These are phyloP conservation scores for Fagopyrum esculentum DNA, from an alignment of 148 eudicot genomes.

Conservation along the genomic window DNA sequence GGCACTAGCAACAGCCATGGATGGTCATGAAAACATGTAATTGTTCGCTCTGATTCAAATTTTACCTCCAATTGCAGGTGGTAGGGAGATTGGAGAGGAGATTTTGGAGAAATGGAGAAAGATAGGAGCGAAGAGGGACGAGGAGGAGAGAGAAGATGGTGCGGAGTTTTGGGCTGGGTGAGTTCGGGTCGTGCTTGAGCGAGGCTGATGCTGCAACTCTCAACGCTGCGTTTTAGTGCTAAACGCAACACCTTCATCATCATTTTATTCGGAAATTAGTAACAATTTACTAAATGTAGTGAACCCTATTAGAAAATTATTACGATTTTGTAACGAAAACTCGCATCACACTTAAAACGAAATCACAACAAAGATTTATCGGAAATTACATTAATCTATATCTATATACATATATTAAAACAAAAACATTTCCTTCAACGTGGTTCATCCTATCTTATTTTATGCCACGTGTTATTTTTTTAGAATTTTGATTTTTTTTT, in stretches of 20 bases:
- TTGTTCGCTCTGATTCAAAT: not conserved
- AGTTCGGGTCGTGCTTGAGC: conserved; percentile 12
- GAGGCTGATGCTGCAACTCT: not conserved
- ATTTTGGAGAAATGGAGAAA: not conserved
- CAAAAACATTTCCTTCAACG: too few relatives aligned
- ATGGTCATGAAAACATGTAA: not conserved
- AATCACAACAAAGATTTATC: too few relatives aligned
- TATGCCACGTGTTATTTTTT: too few relatives aligned
- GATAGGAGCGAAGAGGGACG: conserved; percentile 1
- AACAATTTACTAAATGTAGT: too few relatives aligned
- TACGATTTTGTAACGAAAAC: too few relatives aligned
- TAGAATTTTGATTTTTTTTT: too few relatives aligned
- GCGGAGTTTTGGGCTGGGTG: conserved; percentile 13
- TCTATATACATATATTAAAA: too few relatives aligned
- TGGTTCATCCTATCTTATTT: too few relatives aligned
- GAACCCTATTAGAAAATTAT: too few relatives aligned
- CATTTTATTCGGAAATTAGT: not conserved
- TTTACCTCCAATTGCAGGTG: not conserved
- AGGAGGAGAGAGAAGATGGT: conserved; percentile 11
- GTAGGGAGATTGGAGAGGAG: not conserved
- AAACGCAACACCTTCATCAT: not conserved
- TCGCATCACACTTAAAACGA: too few relatives aligned
- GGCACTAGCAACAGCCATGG: conserved; percentile 8
- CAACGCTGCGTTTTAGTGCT: not conserved
- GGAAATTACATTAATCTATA: too few relatives aligned